These are phyloP conservation scores for Aspergillus wentii DNA, from an alignment of 495 filamentous ascomycete species.

Conservation along the genomic window DNA sequence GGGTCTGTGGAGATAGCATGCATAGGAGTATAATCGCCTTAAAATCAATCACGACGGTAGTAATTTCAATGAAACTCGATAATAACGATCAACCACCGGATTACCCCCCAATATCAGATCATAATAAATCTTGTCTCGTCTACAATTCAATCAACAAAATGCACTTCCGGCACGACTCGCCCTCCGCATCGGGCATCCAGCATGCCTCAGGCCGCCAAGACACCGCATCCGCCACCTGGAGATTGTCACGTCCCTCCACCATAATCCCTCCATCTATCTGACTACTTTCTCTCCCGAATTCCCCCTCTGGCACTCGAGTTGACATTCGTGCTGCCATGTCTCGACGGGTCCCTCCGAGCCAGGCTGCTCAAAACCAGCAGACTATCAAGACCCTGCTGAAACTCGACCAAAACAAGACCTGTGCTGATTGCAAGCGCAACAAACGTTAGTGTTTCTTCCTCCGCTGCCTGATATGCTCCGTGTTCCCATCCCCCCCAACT, in stretches of 20 bases:
- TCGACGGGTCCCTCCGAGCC: slow-evolving; percentile 71
- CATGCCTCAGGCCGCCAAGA: slow-evolving; percentile 16
- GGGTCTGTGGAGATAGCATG: too few relatives aligned
- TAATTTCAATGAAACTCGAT: too few relatives aligned
- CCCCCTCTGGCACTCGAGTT: slow-evolving; percentile 6
- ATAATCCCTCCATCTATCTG: slow-evolving; percentile 3
- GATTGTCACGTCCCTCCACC: background rate
- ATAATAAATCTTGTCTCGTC: too few relatives aligned
- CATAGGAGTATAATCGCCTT: too few relatives aligned
- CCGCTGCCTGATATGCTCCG: slow-evolving; percentile 11
- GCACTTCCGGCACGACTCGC: slow-evolving; percentile 9
- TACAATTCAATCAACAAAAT: background rate
- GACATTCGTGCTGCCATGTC: slow-evolving; percentile 66
- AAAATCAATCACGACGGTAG: too few relatives aligned
- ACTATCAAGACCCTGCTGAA: slow-evolving; percentile 92
- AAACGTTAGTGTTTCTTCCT: slow-evolving; percentile 76
- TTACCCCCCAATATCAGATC: too few relatives aligned
- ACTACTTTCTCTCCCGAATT: slow-evolving; percentile 14
- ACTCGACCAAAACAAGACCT: slow-evolving; percentile 88
- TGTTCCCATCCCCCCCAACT: slow-evolving; percentile 4
- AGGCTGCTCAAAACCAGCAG: slow-evolving; percentile 82
- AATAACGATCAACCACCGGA: too few relatives aligned
- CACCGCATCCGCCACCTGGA: slow-evolving; percentile 2
- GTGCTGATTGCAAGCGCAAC: slow-evolving; percentile 97
- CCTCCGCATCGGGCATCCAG: slow-evolving; percentile 10